Base-by-base conservation (phyloP, 495 filamentous ascomycete species). In the Elaphomyces granulatus region DNA sequence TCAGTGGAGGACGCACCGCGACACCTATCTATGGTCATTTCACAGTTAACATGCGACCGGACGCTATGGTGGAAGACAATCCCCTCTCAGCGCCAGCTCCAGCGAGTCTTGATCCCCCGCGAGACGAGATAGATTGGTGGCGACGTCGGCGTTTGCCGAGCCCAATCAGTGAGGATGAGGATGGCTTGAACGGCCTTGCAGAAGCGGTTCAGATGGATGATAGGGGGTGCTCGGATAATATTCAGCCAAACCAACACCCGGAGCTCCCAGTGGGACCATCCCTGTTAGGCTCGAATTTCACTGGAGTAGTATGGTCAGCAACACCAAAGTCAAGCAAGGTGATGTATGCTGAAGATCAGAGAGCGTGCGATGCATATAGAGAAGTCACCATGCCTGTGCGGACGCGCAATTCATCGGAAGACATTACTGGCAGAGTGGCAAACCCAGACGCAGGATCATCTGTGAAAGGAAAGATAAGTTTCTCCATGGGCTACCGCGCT, bases 401-500 rank as follows among this genome's bases (percentile, higher is more conserved):
- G n/a, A n/a, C n/a, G n/a, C n/a, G n/a, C n/a, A n/a, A n/a, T n/a
- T n/a, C n/a, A n/a, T n/a, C n/a, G n/a, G n/a, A n/a, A n/a, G n/a
- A n/a, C n/a, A n/a, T n/a, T n/a, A n/a, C n/a, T n/a, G n/a, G n/a
- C n/a, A n/a, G n/a, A n/a, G n/a, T n/a, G n/a, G n/a, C n/a, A n/a
- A n/a, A n/a, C n/a, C n/a, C n/a, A n/a, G n/a, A n/a, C n/a, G n/a
- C n/a, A n/a, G 63, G 59, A n/a, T 35, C 71, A 45, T 59, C 63
- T 50, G 58, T 58, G 45, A 74, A 51, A 40, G 67, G 74, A 63
- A 86, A 77, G 58, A 70, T 70, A 46, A 68, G 71, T 20, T 76
- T 92, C 49, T 78, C 75, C 44, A 87, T 94, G 77, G 86, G 86
- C 15, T 90, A 80, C 59, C 68, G 84, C 31, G 74, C 78, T 9